These are phyloP conservation scores for Trichoderma sp. DNA, from an alignment of 2,329 filamentous ascomycete genomes.

Conservation along the genomic window DNA sequence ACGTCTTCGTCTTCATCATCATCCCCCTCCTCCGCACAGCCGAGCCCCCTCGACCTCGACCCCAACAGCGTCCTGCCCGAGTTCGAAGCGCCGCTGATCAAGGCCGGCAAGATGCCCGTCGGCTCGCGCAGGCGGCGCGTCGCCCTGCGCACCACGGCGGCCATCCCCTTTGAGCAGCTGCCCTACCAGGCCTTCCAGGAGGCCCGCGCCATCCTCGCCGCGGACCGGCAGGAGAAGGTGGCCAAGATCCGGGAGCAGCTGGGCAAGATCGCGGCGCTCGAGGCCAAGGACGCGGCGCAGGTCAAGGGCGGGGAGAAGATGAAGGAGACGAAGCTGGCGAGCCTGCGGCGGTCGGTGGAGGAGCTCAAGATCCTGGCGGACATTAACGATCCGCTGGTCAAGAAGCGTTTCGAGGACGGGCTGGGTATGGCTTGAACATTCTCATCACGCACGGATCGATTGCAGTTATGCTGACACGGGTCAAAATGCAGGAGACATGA, in stretches of 20 bases:
- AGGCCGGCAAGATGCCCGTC: slow-evolving; percentile 69
- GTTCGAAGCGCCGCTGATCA: slow-evolving; percentile 66
- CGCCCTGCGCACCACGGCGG: slow-evolving; percentile 64
- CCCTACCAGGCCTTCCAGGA: slow-evolving; percentile 99
- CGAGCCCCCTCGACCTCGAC: slow-evolving; percentile 55
- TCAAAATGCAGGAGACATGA: slow-evolving; percentile 76
- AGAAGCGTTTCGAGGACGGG: slow-evolving; percentile 92
- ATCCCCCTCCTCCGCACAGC: slow-evolving; percentile 11
- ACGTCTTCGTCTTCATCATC: not conserved
- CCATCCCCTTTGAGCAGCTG: slow-evolving; percentile 86
- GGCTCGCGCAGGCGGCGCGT: slow-evolving; percentile 83
- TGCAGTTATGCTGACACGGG: not conserved
- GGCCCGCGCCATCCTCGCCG: slow-evolving; percentile 78
- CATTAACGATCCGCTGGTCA: slow-evolving; percentile 91
- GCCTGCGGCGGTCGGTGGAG: slow-evolving; percentile 73
- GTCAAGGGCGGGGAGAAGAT: slow-evolving; percentile 63
- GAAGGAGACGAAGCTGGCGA: slow-evolving; percentile 68
- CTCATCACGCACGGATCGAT: not conserved
- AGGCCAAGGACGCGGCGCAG: slow-evolving; percentile 58
- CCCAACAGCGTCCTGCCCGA: slow-evolving; percentile 67
- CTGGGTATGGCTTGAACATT: slow-evolving; percentile 57
- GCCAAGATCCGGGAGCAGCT: slow-evolving; percentile 68
- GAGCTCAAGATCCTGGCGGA: slow-evolving; percentile 85
- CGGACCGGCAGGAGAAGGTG: slow-evolving; percentile 81
- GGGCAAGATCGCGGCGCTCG: slow-evolving; percentile 67